Conservation (phyloP, 1,139 yeast species). For the Suhomyces bolitotheri region DNA sequence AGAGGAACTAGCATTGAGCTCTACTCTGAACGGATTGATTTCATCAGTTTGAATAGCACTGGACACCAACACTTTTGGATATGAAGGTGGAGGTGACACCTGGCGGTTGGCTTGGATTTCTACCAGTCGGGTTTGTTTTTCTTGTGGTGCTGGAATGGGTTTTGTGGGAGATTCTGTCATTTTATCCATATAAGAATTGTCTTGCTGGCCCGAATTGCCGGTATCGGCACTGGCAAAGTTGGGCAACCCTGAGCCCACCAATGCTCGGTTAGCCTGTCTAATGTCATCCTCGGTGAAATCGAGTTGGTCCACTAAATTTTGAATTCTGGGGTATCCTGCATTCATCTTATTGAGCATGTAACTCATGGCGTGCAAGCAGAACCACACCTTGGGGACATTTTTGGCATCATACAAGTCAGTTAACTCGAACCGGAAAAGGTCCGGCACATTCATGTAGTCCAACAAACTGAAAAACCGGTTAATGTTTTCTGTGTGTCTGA, state of each 20-base stretch:
- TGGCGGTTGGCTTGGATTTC: conserved; percentile 4
- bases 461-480: conserved; percentile 77
- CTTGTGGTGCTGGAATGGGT: conserved; percentile 4
- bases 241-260: conserved; percentile 63
- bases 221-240: conserved; percentile 55
- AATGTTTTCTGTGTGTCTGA: conserved; percentile 91
- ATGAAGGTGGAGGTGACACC: conserved; percentile 6
- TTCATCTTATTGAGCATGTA: conserved; percentile 57
- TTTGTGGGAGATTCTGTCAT: conserved; percentile 13
- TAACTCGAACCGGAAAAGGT: conserved; percentile 81
- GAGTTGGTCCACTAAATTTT: conserved; percentile 61
- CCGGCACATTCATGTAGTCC: conserved; percentile 76
- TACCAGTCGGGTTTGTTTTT: conserved; percentile 2
- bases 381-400: conserved; percentile 90
- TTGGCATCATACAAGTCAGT: conserved; percentile 93
- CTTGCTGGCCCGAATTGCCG: conserved; percentile 16
- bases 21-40: conserved; percentile 15
- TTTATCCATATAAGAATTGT: conserved; percentile 18
- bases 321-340: conserved; percentile 62
- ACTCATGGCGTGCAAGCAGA: conserved; percentile 87
- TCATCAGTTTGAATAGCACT: conserved; percentile 20
- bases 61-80: conserved; percentile 13
- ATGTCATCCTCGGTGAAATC: conserved; percentile 70
- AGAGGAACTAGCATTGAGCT: conserved; percentile 6
- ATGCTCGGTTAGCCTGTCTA: conserved; percentile 62